phyloP scores from a whole-genome alignment of 2,329 filamentous ascomycete genomes.

The Metarhizium sp. region DNA sequence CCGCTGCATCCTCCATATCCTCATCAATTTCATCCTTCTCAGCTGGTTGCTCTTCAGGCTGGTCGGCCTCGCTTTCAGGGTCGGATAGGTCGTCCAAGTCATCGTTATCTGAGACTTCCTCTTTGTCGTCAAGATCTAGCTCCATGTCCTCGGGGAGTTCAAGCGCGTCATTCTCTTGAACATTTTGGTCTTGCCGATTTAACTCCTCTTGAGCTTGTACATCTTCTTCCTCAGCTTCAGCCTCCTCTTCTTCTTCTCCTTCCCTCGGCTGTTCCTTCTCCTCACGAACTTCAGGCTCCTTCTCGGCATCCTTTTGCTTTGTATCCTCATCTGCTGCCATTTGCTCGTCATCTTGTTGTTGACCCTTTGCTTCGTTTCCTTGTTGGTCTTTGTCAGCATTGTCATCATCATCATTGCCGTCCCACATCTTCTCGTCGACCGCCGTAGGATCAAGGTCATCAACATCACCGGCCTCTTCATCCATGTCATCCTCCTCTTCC shows the following conservation, averaged over 20 bases:
- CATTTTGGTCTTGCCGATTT: conserved; percentile 60
- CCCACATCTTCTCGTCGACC: conserved; percentile 98
- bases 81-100: conserved; percentile 50
- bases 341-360: conserved; percentile 56
- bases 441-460: conserved; percentile 83
- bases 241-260: conserved; percentile 37
- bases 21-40: conserved; percentile 25
- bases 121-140: conserved; percentile 64
- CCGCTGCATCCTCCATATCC: conserved; percentile 25
- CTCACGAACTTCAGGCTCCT: conserved; percentile 38
- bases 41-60: conserved; percentile 23
- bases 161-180: conserved; percentile 71
- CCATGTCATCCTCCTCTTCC: conserved; percentile 64
- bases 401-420: conserved; percentile 70
- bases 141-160: conserved; percentile 86
- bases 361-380: conserved; percentile 61
- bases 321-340: conserved; percentile 50
- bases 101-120: conserved; percentile 46
- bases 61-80: conserved; percentile 34
- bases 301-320: conserved; percentile 31
- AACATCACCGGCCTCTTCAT: conserved; percentile 84
- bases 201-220: conserved; percentile 44
- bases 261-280: conserved; percentile 19
- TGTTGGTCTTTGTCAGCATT: conserved; percentile 77
- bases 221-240: conserved; percentile 51